Base-by-base conservation (phyloP, 495 filamentous ascomycete genomes). In the Talaromyces adpressus region DNA sequence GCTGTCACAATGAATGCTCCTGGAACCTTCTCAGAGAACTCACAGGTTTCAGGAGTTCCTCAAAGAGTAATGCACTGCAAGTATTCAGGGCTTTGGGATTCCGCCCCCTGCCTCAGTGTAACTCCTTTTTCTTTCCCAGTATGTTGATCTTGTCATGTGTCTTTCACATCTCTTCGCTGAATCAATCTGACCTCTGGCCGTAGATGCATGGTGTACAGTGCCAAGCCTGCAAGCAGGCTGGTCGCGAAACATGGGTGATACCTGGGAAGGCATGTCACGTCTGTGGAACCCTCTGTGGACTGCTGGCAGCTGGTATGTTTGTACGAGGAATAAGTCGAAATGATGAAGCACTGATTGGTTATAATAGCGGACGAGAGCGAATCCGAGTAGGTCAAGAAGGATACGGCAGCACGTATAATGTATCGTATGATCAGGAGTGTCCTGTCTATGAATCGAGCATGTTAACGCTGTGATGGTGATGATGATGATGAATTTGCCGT, bases 131-230 rank as follows among this genome's bases (percentile, higher is more conserved):
- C 18, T 36, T 27, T 59, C 7, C 57, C 16, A 22, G 57, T 59
- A 39, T 7, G 29, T 59, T 62, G 14, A 49, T 29, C 47, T 7
- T 62, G 30, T 36, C 27, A 2, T 25, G 25, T 22, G 29, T 2
- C 27, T 49, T 5, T 23, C 14, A 9, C 23, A 2, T 18, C 11
- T 41, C 20, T 36, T 59, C 18, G 18, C 39, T 27, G 30, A 20
- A 2, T 29, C n/a, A 23, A 16, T 9, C 53, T 56, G 23, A 16
- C 11, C 6, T 56, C 22, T 56, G 6, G 22, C 22, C 11, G 5
- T 53, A 82, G 79, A 82, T 82, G 79, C 77, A 79, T 16, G 79
- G 79, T 60, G 74, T 79, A n/a, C 73, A 76, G 16, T 82, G 79
- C 66, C 79, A 76, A 20, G 77, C 64, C n/a, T 82, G 79, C 64